Conservation (phyloP, 108 stramenopile genomes). For the Cyclotella kingstonii region DNA sequence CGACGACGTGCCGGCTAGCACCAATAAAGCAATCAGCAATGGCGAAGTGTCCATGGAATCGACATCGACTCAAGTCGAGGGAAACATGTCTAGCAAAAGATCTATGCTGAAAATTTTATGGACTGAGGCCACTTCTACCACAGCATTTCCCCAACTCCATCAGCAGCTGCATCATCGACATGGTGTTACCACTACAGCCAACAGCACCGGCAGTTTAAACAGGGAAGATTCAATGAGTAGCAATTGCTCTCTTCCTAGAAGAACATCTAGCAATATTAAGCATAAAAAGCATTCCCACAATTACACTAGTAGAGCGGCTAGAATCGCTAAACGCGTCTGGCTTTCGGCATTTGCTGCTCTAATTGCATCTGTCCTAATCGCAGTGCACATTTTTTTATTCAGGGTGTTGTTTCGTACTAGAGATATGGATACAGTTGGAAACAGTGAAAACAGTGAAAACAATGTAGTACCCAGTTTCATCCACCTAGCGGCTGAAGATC, state of each 20-base stretch:
- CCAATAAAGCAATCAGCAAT: too few relatives aligned
- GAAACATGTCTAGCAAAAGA: conserved; percentile 2
- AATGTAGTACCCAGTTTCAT: background rate
- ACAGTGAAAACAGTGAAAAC: background rate
- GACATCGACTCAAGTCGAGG: background rate
- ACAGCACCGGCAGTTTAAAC: background rate
- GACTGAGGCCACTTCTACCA: conserved; percentile 42
- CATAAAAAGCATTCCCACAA: background rate
- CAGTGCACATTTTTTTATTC: conserved; percentile 26
- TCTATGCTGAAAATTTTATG: conserved; percentile 26
- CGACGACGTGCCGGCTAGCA: background rate
- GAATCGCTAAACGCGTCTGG: conserved; percentile 34
- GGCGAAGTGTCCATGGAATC: background rate
- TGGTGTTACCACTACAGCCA: background rate
- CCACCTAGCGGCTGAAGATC: conserved; percentile 19
- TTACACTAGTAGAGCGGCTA: conserved; percentile 4
- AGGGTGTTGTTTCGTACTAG: background rate
- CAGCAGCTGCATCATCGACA: conserved; percentile 22
- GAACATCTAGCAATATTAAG: background rate
- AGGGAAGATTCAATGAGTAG: background rate
- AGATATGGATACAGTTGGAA: background rate
- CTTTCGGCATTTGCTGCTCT: conserved; percentile 23
- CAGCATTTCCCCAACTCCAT: conserved; percentile 20
- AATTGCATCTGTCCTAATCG: conserved; percentile 15
- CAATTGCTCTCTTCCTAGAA: background rate